phyloP scores from a whole-genome alignment of 805 yeast species.

The Metschnikowia sp. region DNA sequence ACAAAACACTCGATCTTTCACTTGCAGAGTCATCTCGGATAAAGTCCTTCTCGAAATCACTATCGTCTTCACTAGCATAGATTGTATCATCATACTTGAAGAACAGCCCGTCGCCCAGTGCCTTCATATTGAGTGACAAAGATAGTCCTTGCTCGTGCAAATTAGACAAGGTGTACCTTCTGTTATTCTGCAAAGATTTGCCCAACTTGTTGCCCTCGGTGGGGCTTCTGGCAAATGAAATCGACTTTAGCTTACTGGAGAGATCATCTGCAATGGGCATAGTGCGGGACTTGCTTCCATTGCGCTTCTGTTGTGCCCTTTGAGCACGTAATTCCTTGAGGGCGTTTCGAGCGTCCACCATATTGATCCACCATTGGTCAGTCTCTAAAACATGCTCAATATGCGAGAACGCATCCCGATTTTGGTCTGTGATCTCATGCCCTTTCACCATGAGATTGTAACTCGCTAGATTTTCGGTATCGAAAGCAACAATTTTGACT shows the following conservation, averaged over 20 bases:
- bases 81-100: conserved; percentile 24
- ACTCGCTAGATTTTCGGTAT: conserved; percentile 48
- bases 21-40: conserved; percentile 5
- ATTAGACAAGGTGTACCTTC: conserved; percentile 55
- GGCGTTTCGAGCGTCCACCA: conserved; percentile 54
- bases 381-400: conserved; percentile 50
- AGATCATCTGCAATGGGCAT: conserved; percentile 11
- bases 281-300: conserved; percentile 4
- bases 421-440: conserved; percentile 31
- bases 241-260: conserved; percentile 19
- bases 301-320: conserved; percentile 17
- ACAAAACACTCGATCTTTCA: conserved; percentile 3
- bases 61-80: conserved; percentile 22
- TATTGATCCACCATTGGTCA: conserved; percentile 87
- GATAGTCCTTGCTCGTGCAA: conserved; percentile 66
- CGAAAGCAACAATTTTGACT: conserved; percentile 69
- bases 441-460: conserved; percentile 83
- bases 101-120: conserved; percentile 37
- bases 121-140: conserved; percentile 72
- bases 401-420: conserved; percentile 29
- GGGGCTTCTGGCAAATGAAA: conserved; percentile 17
- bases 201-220: conserved; percentile 12
- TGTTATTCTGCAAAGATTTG: conserved; percentile 23
- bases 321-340: conserved; percentile 32
- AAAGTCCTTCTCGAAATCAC: conserved; percentile 22